Evolutionary conservation across 2,329 filamentous ascomycete genomes (phyloP), one percentile per base, ranked within the genome.

Genomic region (Aaosphaeria arxii): DNA sequence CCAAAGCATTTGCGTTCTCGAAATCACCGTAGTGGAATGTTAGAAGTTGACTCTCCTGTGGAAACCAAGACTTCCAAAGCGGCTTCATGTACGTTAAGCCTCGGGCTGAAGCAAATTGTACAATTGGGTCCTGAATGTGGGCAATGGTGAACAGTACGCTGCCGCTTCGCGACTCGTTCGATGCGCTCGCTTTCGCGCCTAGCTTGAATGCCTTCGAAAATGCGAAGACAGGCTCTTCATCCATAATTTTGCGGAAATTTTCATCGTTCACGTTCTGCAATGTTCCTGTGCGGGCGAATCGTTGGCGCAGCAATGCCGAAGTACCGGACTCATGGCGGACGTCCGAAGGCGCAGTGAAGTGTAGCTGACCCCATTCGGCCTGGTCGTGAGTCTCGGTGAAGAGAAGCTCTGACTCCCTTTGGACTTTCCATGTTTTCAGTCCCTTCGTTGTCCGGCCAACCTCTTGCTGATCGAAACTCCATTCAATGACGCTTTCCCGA

Each of bases 281-380:
- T 1, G 76, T 78, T 4, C 88, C 85, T 9, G 79, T 84, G 49
- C 78, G 76, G 1, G 89, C 82, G 68, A 95, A 95, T 1, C 78
- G 76, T 53, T 83, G 82, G 45, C 89, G 82, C 24, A 94, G 73
- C 6, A 77, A 52, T 2, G 76, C 78, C 5, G 89, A 87, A 17
- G 83, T 84, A 30, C 88, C 89, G 53, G 81, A 82, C 70, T 92
- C 84, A 63, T 91, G 85, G 29, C 80, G 75, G 13, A 81, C 82
- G 62, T 86, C 79, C 40, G 77, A 73, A 24, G 89, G 88, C 1
- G 78, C 89, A 24, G 86, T 86, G 64, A 95, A 89, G 68, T 89
- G 82, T 48, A 95, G 69, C 30, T 84, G 86, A 4, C 90, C 90
- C 90, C 90, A 95, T 79, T 95, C 89, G 1, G 87, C 81, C 40